A percentile compares a stretch with the other conserved stretches of the same genome.
Conservation (phyloP, 768 basidiomycete species). For the Suillus spraguei region DNA sequence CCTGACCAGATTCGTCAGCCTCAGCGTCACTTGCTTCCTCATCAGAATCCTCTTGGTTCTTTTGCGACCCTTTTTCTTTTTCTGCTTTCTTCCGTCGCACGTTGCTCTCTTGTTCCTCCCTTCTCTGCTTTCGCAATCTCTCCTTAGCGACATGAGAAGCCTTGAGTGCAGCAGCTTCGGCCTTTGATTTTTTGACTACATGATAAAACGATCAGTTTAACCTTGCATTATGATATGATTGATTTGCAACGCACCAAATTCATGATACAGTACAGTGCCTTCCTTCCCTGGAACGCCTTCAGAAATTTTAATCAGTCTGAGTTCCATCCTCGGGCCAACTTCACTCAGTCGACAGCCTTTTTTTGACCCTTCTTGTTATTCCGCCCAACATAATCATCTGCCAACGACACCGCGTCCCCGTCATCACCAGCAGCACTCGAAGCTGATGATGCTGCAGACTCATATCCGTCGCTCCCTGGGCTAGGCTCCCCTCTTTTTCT, state of each 20-base stretch:
- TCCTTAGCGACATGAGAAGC: conserved; percentile 78
- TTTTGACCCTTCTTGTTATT: conserved; percentile 92
- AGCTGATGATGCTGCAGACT: conserved; percentile 79
- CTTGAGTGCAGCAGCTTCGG: conserved; percentile 66
- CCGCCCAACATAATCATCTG: conserved; percentile 92
- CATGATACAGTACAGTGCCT: conserved; percentile 91
- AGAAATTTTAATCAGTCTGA: conserved; percentile 89
- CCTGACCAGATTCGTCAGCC: conserved; percentile 41
- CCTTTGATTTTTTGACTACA: conserved; percentile 88
- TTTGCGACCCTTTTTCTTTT: conserved; percentile 29
- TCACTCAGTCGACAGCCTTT: conserved; percentile 93
- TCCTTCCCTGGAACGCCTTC: conserved; percentile 95
- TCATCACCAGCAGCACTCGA: conserved; percentile 88
- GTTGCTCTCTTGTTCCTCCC: conserved; percentile 91
- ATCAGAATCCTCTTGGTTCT: conserved; percentile 36
- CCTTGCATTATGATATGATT: conserved; percentile 5
- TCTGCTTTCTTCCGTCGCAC: conserved; percentile 77
- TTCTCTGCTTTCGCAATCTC: conserved; percentile 71
- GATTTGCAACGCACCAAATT: conserved; percentile 68
- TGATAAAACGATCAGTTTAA: conserved; percentile 6
- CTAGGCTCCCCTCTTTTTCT: conserved; percentile 63
- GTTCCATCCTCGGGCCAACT: conserved; percentile 94
- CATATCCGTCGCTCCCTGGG: conserved; percentile 63
- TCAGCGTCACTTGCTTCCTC: conserved; percentile 46
- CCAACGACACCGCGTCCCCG: conserved; percentile 75